Evolutionary conservation across 176 grass and related monocot species (phyloP), one percentile per base, ranked within the genome.

Genomic region (Alloteropsis semialata): DNA sequence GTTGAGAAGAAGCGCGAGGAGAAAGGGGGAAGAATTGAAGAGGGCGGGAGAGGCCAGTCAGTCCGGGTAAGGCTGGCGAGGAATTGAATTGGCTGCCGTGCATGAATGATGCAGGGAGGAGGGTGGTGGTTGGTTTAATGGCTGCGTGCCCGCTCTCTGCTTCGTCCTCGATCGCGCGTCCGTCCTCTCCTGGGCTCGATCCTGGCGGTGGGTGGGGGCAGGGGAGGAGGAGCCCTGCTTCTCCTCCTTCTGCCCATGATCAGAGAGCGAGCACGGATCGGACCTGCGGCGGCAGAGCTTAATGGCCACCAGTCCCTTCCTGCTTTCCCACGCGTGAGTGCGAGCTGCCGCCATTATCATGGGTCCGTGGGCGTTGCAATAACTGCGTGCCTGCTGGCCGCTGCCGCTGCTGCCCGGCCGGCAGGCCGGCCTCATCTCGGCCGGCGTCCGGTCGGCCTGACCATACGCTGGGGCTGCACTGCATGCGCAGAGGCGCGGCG

Each of bases 331-430:
- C 45, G 68, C 68, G 67, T 9, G 65, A n/a, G 65, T 15, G 65
- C 65, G 6, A n/a, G 65, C 65, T 46, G 68, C 68, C 68, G 68
- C 68, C 68, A 71, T 71, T 46, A 71, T 71, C 68, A 71, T 48
- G 68, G 25, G 42, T 71, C 68, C 42, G 42, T 71, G 68, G 68
- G 68, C 25, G 68, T 71, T 71, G 68, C 68, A 48, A 48, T 71
- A 48, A 71, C 68, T 71, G 25, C 68, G 13, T 69, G 66, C 68
- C n/a, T 69, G 66, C 66, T 69, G 16, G 61, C 14, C 2, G 32
- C 62, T 37, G 32, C 29, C 17, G 62, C 33, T 19, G 17, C 30
- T 30, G 60, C 30, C 1, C 2, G 25, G 28, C 60, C 3, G 61
- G 59, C 2, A 13, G 25, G 28, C 60, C 3, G 61, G 59, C 2